These are phyloP conservation scores for Populus tomentosa DNA, from an alignment of 441 rosid genomes.

Conservation along the genomic window DNA sequence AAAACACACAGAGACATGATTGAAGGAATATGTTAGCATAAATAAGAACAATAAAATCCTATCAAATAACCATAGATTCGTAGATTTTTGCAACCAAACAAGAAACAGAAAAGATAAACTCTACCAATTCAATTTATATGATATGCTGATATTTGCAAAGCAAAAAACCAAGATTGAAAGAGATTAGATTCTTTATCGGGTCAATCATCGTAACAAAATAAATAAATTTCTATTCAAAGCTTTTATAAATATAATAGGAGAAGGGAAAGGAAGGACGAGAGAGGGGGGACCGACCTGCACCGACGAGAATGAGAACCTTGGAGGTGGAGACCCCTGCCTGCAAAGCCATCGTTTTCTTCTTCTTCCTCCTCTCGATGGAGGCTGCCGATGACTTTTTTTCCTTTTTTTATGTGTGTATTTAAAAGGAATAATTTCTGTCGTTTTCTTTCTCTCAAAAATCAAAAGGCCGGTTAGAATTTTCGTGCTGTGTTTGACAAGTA, in stretches of 20 bases:
- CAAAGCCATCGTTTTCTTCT: slow-evolving; percentile 41
- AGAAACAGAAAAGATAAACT: neutral
- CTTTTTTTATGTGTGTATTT: neutral
- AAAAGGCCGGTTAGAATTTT: neutral
- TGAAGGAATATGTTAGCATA: neutral
- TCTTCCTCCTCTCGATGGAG: neutral
- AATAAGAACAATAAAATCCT: neutral
- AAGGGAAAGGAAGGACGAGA: slow-evolving; percentile 6
- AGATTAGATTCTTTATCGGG: neutral
- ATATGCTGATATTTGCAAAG: neutral
- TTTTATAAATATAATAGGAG: neutral
- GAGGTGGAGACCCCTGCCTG: slow-evolving; percentile 81
- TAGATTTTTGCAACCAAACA: too few relatives aligned
- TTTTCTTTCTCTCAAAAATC: neutral
- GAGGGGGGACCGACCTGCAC: slow-evolving; percentile 52
- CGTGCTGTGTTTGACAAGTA: too few relatives aligned
- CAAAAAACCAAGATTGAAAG: neutral
- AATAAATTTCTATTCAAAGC: neutral
- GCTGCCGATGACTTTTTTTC: neutral
- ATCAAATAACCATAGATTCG: neutral
- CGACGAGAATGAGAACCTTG: slow-evolving; percentile 72
- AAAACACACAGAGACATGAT: neutral
- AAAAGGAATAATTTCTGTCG: neutral
- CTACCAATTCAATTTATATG: neutral
- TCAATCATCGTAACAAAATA: neutral